phyloP scores from a whole-genome alignment of 257 asterid species.

The Ajuga chamaepitys region DNA sequence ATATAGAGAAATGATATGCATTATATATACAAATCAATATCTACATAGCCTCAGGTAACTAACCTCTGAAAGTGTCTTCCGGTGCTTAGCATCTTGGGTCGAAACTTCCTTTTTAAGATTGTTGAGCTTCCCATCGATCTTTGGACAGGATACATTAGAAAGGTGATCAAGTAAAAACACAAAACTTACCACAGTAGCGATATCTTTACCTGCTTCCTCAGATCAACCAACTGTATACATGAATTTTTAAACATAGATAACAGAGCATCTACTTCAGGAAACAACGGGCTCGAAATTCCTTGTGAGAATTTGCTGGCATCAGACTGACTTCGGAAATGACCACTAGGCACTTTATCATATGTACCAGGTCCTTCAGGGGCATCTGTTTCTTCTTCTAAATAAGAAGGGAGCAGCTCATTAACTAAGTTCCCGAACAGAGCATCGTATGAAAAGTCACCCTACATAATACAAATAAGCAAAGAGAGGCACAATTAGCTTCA shows the following conservation, averaged over 20 bases:
- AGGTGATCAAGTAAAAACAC: slow-evolving; percentile 12
- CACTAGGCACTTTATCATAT: slow-evolving; percentile 51
- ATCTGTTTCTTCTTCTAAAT: slow-evolving; percentile 61
- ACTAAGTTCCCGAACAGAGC: slow-evolving; percentile 85
- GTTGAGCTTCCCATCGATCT: slow-evolving; percentile 87
- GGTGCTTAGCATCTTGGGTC: slow-evolving; percentile 88
- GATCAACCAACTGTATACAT: slow-evolving; percentile 69
- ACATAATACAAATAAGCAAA: slow-evolving; percentile 20
- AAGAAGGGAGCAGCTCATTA: slow-evolving; percentile 74
- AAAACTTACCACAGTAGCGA: not conserved
- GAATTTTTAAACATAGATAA: slow-evolving; percentile 78
- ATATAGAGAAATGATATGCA: not conserved
- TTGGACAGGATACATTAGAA: slow-evolving; percentile 25
- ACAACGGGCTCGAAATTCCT: slow-evolving; percentile 57
- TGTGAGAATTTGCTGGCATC: slow-evolving; percentile 56
- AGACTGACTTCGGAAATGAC: slow-evolving; percentile 56
- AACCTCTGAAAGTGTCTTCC: slow-evolving; percentile 91
- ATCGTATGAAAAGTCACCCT: slow-evolving; percentile 96
- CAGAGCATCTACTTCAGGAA: slow-evolving; percentile 92
- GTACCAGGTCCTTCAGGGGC: slow-evolving; percentile 51
- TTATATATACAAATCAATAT: not conserved
- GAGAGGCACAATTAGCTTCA: slow-evolving; percentile 10
- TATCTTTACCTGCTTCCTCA: slow-evolving; percentile 60
- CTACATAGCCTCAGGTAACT: slow-evolving; percentile 11
- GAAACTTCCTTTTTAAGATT: slow-evolving; percentile 79